phyloP scores from a whole-genome alignment of 768 basidiomycete genomes.

The Holtermanniella nyarrowii region DNA sequence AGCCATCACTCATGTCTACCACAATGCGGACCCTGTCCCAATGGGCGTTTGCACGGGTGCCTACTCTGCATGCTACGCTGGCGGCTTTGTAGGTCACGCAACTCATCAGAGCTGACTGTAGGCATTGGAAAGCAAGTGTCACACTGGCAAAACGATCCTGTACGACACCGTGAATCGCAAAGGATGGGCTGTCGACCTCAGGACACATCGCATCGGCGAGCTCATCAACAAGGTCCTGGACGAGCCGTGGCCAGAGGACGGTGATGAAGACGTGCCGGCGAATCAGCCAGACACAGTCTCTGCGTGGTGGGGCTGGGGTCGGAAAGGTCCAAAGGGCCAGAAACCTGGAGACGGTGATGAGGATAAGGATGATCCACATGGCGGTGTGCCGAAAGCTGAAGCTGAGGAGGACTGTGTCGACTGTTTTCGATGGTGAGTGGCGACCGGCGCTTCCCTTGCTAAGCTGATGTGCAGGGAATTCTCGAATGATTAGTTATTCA shows the following conservation, averaged over 20 bases:
- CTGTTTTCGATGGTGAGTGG: conserved; percentile 39
- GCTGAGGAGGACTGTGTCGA: conserved; percentile 36
- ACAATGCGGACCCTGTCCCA: conserved; percentile 88
- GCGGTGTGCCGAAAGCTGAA: conserved; percentile 35
- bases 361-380: conserved; percentile 21
- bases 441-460: too few species aligned
- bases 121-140: conserved; percentile 51
- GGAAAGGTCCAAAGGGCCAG: conserved; percentile 24
- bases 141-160: conserved; percentile 66
- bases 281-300: neutral
- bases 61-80: conserved; percentile 63
- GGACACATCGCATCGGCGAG: conserved; percentile 61
- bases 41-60: conserved; percentile 45
- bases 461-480: neutral
- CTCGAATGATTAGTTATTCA: neutral
- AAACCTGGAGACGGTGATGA: conserved; percentile 16
- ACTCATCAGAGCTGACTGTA: conserved; percentile 1
- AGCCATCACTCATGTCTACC: conserved; percentile 69
- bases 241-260: conserved; percentile 57
- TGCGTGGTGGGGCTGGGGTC: conserved; percentile 35
- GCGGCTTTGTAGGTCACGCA: conserved; percentile 53
- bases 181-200: conserved; percentile 66
- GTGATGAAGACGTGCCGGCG: conserved; percentile 4
- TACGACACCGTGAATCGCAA: conserved; percentile 78
- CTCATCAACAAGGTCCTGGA: conserved; percentile 62